Percentiles rank a stretch among this genome's conserved stretches.
Evolutionary conservation across 371 early-diverging fungal species (phyloP).

Genomic region (Nosema muscidifuracis): DNA sequence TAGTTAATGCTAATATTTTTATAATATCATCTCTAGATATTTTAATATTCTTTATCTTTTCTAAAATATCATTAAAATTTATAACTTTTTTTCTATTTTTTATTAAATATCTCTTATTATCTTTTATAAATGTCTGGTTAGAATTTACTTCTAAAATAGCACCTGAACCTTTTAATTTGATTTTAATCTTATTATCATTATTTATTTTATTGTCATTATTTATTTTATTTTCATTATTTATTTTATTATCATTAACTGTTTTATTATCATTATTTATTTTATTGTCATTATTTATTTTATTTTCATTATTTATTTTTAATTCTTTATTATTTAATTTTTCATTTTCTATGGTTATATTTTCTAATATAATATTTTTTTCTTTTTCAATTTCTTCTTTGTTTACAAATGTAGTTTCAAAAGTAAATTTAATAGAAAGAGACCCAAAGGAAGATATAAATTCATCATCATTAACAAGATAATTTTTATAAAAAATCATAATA

Average conservation of each 20-base stretch:
- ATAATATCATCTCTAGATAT: conserved; percentile 17
- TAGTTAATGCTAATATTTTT: conserved; percentile 14
- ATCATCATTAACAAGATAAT: too few species aligned
- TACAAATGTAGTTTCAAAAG: not conserved
- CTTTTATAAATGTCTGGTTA: conserved; percentile 1
- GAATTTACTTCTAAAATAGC: conserved; percentile 8
- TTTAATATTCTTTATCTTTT: not conserved
- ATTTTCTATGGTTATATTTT: not conserved
- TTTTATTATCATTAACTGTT: not conserved
- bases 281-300: not conserved
- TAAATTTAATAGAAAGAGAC: not conserved
- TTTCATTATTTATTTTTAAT: too few species aligned
- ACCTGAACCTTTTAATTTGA: not conserved
- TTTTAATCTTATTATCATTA: not conserved
- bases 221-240: not conserved
- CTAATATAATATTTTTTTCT: not conserved
- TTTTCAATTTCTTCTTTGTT: not conserved
- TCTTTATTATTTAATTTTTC: not conserved
- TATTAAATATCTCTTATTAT: conserved; percentile 12
- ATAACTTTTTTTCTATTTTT: conserved; percentile 17
- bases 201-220: too few species aligned
- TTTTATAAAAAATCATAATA: not conserved
- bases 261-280: not conserved
- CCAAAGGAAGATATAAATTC: not conserved
- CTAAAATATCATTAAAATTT: conserved; percentile 2